Evolutionary conservation across 306 rosid genomes (phyloP).

Genomic region (Citrullus colocynthis): DNA sequence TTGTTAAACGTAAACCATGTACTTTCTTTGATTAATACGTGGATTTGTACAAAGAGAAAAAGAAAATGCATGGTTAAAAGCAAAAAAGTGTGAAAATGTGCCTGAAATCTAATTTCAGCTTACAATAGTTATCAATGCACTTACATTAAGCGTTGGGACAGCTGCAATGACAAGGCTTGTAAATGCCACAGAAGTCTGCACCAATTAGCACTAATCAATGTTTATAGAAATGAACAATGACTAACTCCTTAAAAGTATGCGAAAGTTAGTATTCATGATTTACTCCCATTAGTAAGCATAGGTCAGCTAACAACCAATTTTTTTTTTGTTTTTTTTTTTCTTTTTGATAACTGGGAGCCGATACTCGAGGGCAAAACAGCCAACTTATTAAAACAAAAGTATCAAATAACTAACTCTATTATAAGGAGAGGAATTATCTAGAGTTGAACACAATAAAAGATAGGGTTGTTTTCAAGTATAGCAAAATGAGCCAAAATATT

Average conservation of each 20-base stretch:
- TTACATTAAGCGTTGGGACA: constrained; percentile 69
- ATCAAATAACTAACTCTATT: neutral
- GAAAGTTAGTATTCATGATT: neutral
- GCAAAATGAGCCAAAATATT: too few species aligned
- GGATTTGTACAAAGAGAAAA: neutral
- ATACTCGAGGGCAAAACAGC: neutral
- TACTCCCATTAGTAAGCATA: neutral
- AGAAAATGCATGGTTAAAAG: neutral
- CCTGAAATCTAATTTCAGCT: constrained; percentile 2
- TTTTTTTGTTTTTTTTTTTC: too few species aligned
- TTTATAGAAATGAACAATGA: neutral
- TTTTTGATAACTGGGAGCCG: too few species aligned
- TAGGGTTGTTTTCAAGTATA: too few species aligned
- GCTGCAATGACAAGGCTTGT: constrained; percentile 75
- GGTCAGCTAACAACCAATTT: neutral
- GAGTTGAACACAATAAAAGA: neutral
- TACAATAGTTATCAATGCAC: constrained; percentile 16
- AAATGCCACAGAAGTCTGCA: constrained; percentile 88
- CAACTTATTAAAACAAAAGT: neutral
- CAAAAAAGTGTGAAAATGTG: neutral
- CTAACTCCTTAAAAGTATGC: neutral
- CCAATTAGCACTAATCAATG: constrained; percentile 8
- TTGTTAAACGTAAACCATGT: neutral
- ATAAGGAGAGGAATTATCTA: neutral
- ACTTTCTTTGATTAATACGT: neutral